Base-by-base conservation (phyloP, 2,329 filamentous ascomycete genomes). In the Ploettnerulaceae sp. region DNA sequence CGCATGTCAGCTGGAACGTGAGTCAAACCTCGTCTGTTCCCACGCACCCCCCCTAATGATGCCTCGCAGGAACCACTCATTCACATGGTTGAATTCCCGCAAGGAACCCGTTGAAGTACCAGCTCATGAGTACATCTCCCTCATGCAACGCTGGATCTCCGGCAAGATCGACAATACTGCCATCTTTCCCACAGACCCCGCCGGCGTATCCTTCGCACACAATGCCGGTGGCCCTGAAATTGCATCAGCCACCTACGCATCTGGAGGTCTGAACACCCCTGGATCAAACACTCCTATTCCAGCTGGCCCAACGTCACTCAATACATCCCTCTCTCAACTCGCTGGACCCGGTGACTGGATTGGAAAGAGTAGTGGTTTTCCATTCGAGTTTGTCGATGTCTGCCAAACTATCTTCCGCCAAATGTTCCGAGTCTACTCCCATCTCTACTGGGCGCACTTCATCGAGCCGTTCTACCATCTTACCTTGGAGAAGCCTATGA, bases 401-500 rank as follows among this genome's bases (percentile, higher is more conserved):
- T 93, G 91, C 73, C 89, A 94, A 72, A 84, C 84, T 56, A 93
- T 96, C 61, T 91, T 96, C 72, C 86, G 90, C 60, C 93, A 96
- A 70, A 97, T 98, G 85, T 97, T 98, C 75, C 86, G 93, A 49
- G 91, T 96, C 58, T 98, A 98, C 64, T 85, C 93, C 37, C 93
- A 98, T 68, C 81, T 98, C 51, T 98, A 98, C 74, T 96, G 95
- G 78, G 88, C 90, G 47, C 93, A 98, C 68, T 98, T 88, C 68
- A 72, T 82, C 51, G 85, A 89, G 57, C 86, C 85, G 4, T 89
- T 89, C 68, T 91, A 89, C 69, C 84, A 90, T 66, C 75, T 91
- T 55, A 89, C 86, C 69, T 71, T 86, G 7, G 82, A 86, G 66
- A 86, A 89, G 65, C 84, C 88, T 59, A 75, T 91, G 52, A 93